A percentile compares a stretch with the other conserved stretches of the same genome.
Evolutionary conservation across 2,329 filamentous ascomycete genomes (phyloP).

Genomic region (Sordariomycetes sp.): DNA sequence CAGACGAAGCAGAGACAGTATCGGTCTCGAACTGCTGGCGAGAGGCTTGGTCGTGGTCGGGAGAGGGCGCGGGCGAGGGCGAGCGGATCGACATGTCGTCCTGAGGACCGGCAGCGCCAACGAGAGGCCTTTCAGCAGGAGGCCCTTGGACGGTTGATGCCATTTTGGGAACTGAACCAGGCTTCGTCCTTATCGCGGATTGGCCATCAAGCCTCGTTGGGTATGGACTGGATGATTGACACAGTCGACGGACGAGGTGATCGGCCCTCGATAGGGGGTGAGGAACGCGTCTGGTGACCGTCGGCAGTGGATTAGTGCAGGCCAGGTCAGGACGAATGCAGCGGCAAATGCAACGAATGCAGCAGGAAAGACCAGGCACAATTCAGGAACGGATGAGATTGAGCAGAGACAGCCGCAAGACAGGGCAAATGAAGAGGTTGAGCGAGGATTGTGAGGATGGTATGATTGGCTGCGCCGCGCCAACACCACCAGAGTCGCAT

Average conservation of each 20-base stretch:
- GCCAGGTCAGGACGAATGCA: background rate
- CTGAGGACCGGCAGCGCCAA: slow-evolving; percentile 2
- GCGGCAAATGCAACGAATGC: background rate
- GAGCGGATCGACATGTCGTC: slow-evolving; percentile 2
- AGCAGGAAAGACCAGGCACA: background rate
- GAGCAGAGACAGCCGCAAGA: background rate
- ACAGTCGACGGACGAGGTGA: background rate
- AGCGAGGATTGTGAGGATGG: too few species aligned
- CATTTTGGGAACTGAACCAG: slow-evolving; percentile 10
- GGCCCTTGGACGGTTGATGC: too few species aligned
- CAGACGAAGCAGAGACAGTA: slow-evolving; percentile 28
- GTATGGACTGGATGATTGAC: background rate
- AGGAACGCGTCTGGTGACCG: background rate
- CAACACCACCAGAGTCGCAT: background rate
- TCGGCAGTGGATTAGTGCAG: slow-evolving; percentile 1
- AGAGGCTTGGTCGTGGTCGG: background rate
- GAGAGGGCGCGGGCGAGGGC: slow-evolving; percentile 3
- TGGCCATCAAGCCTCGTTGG: slow-evolving; percentile 2
- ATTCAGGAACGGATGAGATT: background rate
- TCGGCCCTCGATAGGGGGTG: too few species aligned
- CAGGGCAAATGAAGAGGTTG: background rate
- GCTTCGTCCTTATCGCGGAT: slow-evolving; percentile 1
- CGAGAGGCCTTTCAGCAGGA: too few species aligned
- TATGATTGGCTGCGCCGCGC: background rate
- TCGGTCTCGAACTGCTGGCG: slow-evolving; percentile 18